Base-by-base conservation (phyloP, 305 asterid species). In the Ilex paraguariensis region DNA sequence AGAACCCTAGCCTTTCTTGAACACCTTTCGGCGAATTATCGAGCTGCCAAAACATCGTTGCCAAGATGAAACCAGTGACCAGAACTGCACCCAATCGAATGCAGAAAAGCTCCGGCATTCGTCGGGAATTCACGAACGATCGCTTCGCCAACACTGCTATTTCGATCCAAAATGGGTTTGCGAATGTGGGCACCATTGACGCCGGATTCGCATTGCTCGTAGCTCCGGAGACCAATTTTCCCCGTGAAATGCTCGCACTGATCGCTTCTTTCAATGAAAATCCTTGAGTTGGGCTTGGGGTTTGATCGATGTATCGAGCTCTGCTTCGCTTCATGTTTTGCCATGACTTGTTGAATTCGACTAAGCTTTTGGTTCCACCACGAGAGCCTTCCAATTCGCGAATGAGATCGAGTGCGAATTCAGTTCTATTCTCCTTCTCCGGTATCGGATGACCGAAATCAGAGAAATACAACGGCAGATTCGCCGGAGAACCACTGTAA, bases 361-460 rank as follows among this genome's bases (percentile, higher is more conserved):
- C 88, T n/a, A 88, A 64, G 17, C 79, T 67, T 39, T 77, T 84
- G 0, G 95, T 86, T 30, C 95, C 95, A 1, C 85, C 95, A 0
- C 88, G 83, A 0, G 95, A 86, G 49, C 88, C 92, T 56, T 88
- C 96, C 15, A 88, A 84, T 21, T 88, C 96, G 0, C 88, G 82
- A 11, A 88, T 86, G 1, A 88, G 59, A 61, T 88, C 96, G 11
- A 88, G 87, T 0, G 92, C 92, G 32, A 84, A 88, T 73, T 88
- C 96, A 0, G 90, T 82, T 13, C 75, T 54, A 44, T 86, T 84
- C 72, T 88, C 95, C 8, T 69, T 77, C 0, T 88, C 95, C 0
- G 96, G 96, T 4, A 88, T 88, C 1, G 95, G 96, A 44, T 88
- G 90, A 1, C 85, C 88, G 33, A 86, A 88, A 71, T 86, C 96